Percentiles rank a stretch among this genome's conserved stretches.
phyloP scores from a whole-genome alignment of 139 green algal species.

The Tetradesmus lagerheimii region DNA sequence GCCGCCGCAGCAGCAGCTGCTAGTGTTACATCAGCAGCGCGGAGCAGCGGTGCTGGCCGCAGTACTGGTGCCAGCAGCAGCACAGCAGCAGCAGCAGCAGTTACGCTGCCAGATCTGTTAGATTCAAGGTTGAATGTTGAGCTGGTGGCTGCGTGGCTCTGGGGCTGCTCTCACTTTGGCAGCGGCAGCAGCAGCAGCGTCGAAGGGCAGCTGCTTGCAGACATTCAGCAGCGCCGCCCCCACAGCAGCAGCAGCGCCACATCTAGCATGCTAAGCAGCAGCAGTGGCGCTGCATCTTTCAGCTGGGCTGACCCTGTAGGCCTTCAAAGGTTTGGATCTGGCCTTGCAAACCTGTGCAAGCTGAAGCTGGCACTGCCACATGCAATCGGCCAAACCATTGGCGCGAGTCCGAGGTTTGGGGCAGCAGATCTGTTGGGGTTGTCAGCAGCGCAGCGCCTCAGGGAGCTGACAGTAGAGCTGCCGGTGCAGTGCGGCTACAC shows the following conservation, averaged over 20 bases:
- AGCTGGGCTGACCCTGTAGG: conserved; percentile 15
- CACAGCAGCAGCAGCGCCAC: not conserved
- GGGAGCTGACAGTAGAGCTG: conserved; percentile 16
- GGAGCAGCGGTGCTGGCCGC: not conserved
- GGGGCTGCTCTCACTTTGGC: not conserved
- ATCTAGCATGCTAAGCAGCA: no score
- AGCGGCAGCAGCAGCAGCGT: conserved; percentile 15
- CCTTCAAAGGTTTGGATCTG: not conserved
- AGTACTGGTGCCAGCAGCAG: not conserved
- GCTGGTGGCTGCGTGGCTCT: conserved; percentile 35
- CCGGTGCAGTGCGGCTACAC: not conserved
- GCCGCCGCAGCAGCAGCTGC: not conserved
- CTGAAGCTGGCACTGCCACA: conserved; percentile 13
- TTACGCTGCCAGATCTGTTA: conserved; percentile 31
- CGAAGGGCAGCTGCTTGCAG: not conserved
- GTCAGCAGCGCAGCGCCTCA: not conserved
- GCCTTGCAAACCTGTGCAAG: conserved; percentile 12
- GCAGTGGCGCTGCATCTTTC: not conserved
- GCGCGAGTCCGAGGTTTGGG: not conserved
- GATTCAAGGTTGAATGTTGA: conserved; percentile 2
- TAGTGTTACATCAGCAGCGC: not conserved
- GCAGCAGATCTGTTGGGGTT: conserved; percentile 10
- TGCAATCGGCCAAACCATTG: not conserved
- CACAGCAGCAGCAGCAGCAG: not conserved
- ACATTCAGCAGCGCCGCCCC: not conserved